A percentile compares a stretch with the other conserved stretches of the same genome.
phyloP scores from a whole-genome alignment of 768 basidiomycete species.

The Bullera alba region DNA sequence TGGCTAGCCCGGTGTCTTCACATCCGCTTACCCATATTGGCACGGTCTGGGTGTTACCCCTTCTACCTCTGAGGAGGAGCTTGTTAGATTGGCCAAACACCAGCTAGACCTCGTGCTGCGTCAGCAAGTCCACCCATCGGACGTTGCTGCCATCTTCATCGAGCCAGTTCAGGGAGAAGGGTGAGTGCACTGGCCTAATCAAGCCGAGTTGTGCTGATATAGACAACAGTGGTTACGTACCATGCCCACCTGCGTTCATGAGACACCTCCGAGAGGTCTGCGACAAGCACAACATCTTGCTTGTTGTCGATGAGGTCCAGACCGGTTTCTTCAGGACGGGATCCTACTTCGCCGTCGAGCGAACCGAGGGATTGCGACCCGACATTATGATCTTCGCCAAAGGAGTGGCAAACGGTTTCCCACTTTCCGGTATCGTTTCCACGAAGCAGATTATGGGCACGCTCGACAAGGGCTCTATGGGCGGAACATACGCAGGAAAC shows the following conservation, averaged over 20 bases:
- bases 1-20: conserved; percentile 52
- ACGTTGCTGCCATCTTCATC: conserved; percentile 87
- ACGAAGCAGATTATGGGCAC: conserved; percentile 72
- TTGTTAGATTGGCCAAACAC: conserved; percentile 62
- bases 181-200: conserved; percentile 50
- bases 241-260: conserved; percentile 73
- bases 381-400: conserved; percentile 88
- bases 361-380: conserved; percentile 68
- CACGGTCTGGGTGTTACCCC: conserved; percentile 65
- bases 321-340: conserved; percentile 85
- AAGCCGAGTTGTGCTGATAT: conserved; percentile 69
- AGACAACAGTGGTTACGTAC: conserved; percentile 63
- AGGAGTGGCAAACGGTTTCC: conserved; percentile 70
- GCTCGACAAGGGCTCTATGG: conserved; percentile 30
- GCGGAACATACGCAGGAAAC: conserved; percentile 61
- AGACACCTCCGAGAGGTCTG: conserved; percentile 74
- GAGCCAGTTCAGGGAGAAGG: conserved; percentile 95
- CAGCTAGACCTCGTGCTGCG: conserved; percentile 70
- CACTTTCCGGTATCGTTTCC: conserved; percentile 76
- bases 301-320: conserved; percentile 57
- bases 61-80: conserved; percentile 54
- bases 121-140: conserved; percentile 73
- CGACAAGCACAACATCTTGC: conserved; percentile 73
- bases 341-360: conserved; percentile 56
- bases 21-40: conserved; percentile 85